Base-by-base conservation (phyloP, 768 basidiomycete species). In the Sporobolomyces phaffii region DNA sequence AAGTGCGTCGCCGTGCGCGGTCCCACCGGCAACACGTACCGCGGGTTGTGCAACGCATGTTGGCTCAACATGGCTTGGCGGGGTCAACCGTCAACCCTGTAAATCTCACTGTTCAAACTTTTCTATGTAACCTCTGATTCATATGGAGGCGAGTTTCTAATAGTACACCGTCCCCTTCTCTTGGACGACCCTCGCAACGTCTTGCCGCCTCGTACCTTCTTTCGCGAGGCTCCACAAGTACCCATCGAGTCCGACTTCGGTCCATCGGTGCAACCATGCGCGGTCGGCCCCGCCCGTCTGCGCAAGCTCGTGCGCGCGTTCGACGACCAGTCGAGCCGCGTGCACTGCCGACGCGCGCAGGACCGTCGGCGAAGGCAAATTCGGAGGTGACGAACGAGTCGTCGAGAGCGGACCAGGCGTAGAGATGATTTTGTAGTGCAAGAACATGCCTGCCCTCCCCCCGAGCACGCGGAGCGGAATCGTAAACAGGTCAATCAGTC, bases 31-130 rank as follows among this genome's bases (percentile, higher is more conserved):
- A 54, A 47, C 1, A 54, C 45, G 48, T 26, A 28, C 7, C 47
- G 36, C 22, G 65, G 65, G 52, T 60, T 66, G 52, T 66, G 65
- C 44, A 66, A 52, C 28, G 2, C n/a, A 9, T 22, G 0, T n/a
- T n/a, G 52, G 15, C 51, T 48, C 22, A 17, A 54, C 28, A 60
- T 60, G 44, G 44, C n/a, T n/a, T n/a, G n/a, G n/a, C n/a, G n/a
- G n/a, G n/a, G n/a, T n/a, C n/a, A n/a, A n/a, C n/a, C n/a, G n/a
- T n/a, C n/a, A n/a, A n/a, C n/a, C n/a, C n/a, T n/a, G n/a, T n/a
- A n/a, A n/a, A n/a, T n/a, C n/a, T n/a, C n/a, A n/a, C n/a, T n/a
- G n/a, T n/a, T n/a, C n/a, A n/a, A n/a, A n/a, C n/a, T n/a, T n/a
- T n/a, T n/a, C n/a, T n/a, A n/a, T n/a, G n/a, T n/a, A n/a, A n/a